These are phyloP conservation scores for Candida palmyrensis DNA, from an alignment of 805 yeast species.

Conservation along the genomic window DNA sequence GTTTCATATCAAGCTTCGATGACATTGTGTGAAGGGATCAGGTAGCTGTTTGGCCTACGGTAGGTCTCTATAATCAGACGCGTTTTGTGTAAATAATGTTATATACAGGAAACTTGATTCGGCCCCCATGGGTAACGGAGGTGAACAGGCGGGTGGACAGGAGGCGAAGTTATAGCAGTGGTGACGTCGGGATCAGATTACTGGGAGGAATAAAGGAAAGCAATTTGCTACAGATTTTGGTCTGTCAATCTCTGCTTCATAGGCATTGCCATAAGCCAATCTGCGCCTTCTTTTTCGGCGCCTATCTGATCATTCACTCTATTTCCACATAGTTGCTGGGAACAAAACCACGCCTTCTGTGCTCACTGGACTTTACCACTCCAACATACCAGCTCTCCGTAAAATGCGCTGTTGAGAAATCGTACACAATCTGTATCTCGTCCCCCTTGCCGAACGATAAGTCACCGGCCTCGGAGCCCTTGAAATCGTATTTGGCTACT, in stretches of 20 bases:
- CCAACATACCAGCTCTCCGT: too few relatives aligned
- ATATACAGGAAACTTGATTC: not conserved
- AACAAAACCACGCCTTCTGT: slow-evolving; percentile 30
- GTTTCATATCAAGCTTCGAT: slow-evolving; percentile 1
- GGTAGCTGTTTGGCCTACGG: not conserved
- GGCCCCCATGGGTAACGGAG: not conserved
- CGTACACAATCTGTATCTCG: slow-evolving; percentile 24
- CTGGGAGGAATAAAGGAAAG: too few relatives aligned
- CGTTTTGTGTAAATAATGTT: not conserved
- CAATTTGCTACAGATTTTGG: too few relatives aligned
- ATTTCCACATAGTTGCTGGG: too few relatives aligned
- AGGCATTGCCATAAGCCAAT: too few relatives aligned
- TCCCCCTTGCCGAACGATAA: slow-evolving; percentile 31
- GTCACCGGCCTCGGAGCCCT: slow-evolving; percentile 33
- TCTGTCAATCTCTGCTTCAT: too few relatives aligned
- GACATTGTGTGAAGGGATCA: not conserved
- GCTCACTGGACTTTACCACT: too few relatives aligned
- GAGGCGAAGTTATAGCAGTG: too few relatives aligned
- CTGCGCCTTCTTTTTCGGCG: too few relatives aligned
- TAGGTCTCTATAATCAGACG: not conserved
- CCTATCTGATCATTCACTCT: too few relatives aligned
- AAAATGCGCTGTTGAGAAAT: slow-evolving; percentile 21
- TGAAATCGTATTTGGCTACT: slow-evolving; percentile 20
- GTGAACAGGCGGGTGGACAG: too few relatives aligned
- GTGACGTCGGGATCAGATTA: too few relatives aligned